phyloP scores from a whole-genome alignment of 2,329 filamentous ascomycete genomes.

The Aspergillus sp. region DNA sequence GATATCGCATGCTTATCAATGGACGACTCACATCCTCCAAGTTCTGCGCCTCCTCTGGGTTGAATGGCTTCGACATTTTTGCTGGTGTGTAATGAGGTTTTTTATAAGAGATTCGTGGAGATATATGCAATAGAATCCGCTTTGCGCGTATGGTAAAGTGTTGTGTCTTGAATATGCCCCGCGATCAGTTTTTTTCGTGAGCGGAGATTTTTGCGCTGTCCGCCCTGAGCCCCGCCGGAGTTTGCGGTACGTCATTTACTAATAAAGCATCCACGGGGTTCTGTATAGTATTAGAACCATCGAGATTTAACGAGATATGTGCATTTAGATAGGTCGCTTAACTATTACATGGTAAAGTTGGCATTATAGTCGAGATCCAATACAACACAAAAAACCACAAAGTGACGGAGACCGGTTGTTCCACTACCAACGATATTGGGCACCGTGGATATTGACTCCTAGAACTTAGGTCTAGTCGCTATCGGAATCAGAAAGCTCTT shows the following conservation, averaged over 20 bases:
- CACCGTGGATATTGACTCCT: too few species aligned
- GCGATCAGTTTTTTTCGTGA: slow-evolving; percentile 22
- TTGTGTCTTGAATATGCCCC: slow-evolving; percentile 15
- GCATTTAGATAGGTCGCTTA: too few species aligned
- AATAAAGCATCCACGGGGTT: not conserved
- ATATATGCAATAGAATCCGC: not conserved
- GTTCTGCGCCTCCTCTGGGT: slow-evolving; percentile 61
- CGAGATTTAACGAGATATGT: too few species aligned
- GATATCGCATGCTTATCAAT: not conserved
- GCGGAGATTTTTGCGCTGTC: slow-evolving; percentile 18
- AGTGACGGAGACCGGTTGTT: too few species aligned
- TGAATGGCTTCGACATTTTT: slow-evolving; percentile 40
- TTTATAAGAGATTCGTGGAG: not conserved
- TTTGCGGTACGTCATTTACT: slow-evolving; percentile 11
- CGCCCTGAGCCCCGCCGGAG: slow-evolving; percentile 5
- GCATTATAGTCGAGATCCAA: too few species aligned
- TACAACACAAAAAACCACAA: too few species aligned
- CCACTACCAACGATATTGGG: too few species aligned
- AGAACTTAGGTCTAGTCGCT: slow-evolving; percentile 19
- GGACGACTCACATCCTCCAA: slow-evolving; percentile 55
- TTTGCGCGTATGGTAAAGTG: not conserved
- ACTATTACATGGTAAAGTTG: too few species aligned
- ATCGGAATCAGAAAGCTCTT: slow-evolving; percentile 57
- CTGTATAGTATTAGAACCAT: too few species aligned
- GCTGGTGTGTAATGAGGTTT: slow-evolving; percentile 1